Conservation (phyloP, 345 rosid species). For the Garcia nutans region DNA sequence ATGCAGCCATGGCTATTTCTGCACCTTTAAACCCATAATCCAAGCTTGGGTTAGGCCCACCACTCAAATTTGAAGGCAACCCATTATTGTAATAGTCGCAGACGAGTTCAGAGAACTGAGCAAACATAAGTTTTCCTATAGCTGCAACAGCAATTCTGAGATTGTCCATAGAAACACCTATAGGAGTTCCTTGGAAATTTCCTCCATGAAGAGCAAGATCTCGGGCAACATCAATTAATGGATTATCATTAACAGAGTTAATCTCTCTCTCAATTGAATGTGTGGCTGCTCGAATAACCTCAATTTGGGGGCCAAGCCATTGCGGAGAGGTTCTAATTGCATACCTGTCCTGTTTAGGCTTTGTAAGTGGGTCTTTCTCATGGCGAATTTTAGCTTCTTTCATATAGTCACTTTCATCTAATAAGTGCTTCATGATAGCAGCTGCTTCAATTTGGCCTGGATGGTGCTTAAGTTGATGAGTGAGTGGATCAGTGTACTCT, state of each 20-base stretch:
- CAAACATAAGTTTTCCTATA: too few relatives aligned
- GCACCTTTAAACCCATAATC: conserved; percentile 59
- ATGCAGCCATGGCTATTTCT: conserved; percentile 51
- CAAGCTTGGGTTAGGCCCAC: conserved; percentile 51
- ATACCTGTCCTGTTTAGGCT: conserved; percentile 50
- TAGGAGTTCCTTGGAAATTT: conserved; percentile 58
- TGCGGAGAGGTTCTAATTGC: conserved; percentile 56
- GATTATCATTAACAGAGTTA: conserved; percentile 54
- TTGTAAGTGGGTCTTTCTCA: conserved; percentile 44
- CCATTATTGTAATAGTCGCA: too few relatives aligned
- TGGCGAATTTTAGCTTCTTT: conserved; percentile 39
- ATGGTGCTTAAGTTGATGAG: too few relatives aligned
- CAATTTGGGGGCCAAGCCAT: conserved; percentile 56
- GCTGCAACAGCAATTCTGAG: conserved; percentile 49
- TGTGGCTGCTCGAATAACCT: conserved; percentile 46
- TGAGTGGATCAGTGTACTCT: conserved; percentile 40
- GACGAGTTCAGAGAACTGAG: too few relatives aligned
- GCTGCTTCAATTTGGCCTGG: too few relatives aligned
- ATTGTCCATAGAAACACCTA: conserved; percentile 59
- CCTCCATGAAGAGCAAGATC: conserved; percentile 51
- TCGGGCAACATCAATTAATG: conserved; percentile 43
- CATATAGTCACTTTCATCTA: too few relatives aligned
- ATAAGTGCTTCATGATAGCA: too few relatives aligned
- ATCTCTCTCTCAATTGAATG: conserved; percentile 51
- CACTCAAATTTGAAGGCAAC: too few relatives aligned